A percentile compares a stretch with the other conserved stretches of the same genome.
Conservation (phyloP, 2,329 filamentous ascomycete species). For the Zopfia rhizophila region DNA sequence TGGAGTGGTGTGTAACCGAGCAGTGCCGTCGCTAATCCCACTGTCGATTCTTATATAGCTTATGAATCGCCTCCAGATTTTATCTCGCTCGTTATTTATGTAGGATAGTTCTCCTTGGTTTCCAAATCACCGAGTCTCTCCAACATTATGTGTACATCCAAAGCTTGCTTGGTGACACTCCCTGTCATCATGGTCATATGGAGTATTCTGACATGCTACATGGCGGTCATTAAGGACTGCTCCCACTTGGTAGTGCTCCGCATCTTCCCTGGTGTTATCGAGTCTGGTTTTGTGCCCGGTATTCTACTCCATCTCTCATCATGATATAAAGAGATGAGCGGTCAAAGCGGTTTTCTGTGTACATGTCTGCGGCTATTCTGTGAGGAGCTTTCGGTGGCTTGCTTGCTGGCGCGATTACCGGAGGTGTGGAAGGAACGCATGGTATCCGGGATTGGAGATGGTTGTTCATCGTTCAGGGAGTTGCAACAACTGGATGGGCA, state of each 20-base stretch:
- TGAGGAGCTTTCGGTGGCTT: slow-evolving; percentile 66
- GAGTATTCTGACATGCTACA: slow-evolving; percentile 62
- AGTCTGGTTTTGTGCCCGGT: slow-evolving; percentile 66
- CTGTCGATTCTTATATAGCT: no score
- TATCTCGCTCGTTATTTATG: no score
- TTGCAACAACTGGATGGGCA: slow-evolving; percentile 58
- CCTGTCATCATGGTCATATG: slow-evolving; percentile 65
- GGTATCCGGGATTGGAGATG: slow-evolving; percentile 64
- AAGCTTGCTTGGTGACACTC: no score
- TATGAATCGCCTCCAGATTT: no score
- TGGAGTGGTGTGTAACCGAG: no score
- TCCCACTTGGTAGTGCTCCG: slow-evolving; percentile 62
- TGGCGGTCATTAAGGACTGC: slow-evolving; percentile 61
- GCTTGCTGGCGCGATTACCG: slow-evolving; percentile 61
- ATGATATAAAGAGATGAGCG: slow-evolving; percentile 70
- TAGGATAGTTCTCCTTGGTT: no score
- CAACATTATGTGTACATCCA: not conserved
- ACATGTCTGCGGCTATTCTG: slow-evolving; percentile 67
- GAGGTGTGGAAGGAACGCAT: slow-evolving; percentile 57
- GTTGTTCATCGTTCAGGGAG: slow-evolving; percentile 59
- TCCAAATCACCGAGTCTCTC: not conserved
- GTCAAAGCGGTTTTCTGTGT: slow-evolving; percentile 66
- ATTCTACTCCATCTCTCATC: slow-evolving; percentile 65
- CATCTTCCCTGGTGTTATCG: slow-evolving; percentile 66
- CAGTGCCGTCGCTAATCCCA: no score